Percentiles rank a stretch among this genome's conserved stretches.
phyloP scores from a whole-genome alignment of 306 rosid species.

The Cucumis cinereus region DNA sequence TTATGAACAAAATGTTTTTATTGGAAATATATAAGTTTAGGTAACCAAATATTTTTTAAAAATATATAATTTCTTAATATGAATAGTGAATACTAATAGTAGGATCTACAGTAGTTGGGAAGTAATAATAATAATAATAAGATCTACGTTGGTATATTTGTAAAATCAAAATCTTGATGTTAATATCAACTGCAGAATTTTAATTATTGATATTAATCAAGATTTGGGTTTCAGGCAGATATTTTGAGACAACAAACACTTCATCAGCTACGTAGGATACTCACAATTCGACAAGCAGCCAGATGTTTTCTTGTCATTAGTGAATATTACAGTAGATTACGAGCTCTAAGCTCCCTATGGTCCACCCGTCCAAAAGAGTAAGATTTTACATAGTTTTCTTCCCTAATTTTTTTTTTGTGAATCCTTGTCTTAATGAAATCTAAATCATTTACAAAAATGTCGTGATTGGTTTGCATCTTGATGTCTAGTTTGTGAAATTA shows the following conservation, averaged over 20 bases:
- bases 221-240: constrained; percentile 43
- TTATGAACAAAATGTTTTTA: too few species aligned
- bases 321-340: constrained; percentile 67
- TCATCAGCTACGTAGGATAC: constrained; percentile 53
- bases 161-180: too few species aligned
- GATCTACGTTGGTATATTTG: too few species aligned
- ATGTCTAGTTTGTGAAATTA: not conserved
- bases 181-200: too few species aligned
- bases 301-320: constrained; percentile 65
- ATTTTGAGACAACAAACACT: constrained; percentile 73
- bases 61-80: too few species aligned
- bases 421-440: not conserved
- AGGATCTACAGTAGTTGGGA: too few species aligned
- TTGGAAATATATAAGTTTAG: too few species aligned
- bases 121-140: too few species aligned
- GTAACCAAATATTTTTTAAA: too few species aligned
- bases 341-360: constrained; percentile 94
- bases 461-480: not conserved
- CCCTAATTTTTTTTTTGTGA: not conserved
- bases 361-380: constrained; percentile 85
- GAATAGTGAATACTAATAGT: too few species aligned
- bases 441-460: not conserved
- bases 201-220: too few species aligned
- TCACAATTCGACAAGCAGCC: constrained; percentile 71
- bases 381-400: not conserved